Conservation (phyloP, 352 stramenopile genomes). For the Lagenidium sp. region DNA sequence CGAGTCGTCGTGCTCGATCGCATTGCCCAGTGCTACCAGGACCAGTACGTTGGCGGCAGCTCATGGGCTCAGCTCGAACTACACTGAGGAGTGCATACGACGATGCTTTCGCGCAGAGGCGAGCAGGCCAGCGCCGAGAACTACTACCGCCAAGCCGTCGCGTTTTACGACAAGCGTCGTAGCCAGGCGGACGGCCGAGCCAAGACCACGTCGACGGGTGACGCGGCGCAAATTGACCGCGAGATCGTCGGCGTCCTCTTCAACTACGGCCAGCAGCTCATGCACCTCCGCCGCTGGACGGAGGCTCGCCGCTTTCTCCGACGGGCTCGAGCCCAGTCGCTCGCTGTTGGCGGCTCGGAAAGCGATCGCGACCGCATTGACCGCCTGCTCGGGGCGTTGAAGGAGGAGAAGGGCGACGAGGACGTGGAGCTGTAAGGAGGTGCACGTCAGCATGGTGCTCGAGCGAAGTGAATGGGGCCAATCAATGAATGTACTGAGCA, state of each 20-base stretch:
- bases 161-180: conserved; percentile 17
- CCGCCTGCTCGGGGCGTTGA: background rate
- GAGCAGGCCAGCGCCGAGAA: conserved; percentile 24
- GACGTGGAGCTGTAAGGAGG: too few relatives aligned
- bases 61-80: too few relatives aligned
- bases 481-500: background rate
- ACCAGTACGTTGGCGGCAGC: conserved; percentile 21
- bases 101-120: conserved; percentile 14
- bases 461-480: too few relatives aligned
- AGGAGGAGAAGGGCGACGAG: background rate
- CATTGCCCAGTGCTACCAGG: conserved; percentile 71
- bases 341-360: background rate
- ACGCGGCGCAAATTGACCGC: conserved; percentile 12
- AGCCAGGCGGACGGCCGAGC: background rate
- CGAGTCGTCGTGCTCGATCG: conserved; percentile 69
- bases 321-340: conserved; percentile 4
- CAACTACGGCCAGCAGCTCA: conserved; percentile 23
- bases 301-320: conserved; percentile 11
- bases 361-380: background rate
- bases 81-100: too few relatives aligned
- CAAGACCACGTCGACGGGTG: background rate
- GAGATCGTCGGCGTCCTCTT: conserved; percentile 20
- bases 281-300: conserved; percentile 19
- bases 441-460: too few relatives aligned
- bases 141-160: conserved; percentile 29